Percentiles rank a stretch among this genome's conserved stretches.
phyloP scores from a whole-genome alignment of 2,329 filamentous ascomycete species.

The Didymella pinodella region DNA sequence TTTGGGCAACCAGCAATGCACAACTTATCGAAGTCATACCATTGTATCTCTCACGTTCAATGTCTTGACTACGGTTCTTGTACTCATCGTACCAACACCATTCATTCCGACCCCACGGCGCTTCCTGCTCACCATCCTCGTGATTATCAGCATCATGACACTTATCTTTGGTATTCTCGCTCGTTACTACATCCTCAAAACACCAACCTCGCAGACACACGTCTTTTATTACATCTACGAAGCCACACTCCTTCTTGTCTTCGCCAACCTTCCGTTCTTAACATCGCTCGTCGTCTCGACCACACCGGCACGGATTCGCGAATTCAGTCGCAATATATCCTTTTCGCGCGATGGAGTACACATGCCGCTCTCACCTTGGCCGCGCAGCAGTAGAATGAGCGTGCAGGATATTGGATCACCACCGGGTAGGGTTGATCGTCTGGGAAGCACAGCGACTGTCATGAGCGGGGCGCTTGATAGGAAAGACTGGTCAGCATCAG shows the following conservation, averaged over 20 bases:
- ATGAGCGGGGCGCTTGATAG: neutral
- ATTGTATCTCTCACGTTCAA: slow-evolving; percentile 21
- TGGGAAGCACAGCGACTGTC: slow-evolving; percentile 4
- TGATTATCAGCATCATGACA: slow-evolving; percentile 28
- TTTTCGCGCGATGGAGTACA: slow-evolving; percentile 17
- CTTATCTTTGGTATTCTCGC: slow-evolving; percentile 29
- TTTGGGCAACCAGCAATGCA: slow-evolving; percentile 26
- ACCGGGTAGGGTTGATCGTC: neutral
- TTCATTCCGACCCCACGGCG: slow-evolving; percentile 42
- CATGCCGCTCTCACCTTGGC: slow-evolving; percentile 29
- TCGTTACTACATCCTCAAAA: slow-evolving; percentile 24
- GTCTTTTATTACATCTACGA: slow-evolving; percentile 32
- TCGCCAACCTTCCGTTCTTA: slow-evolving; percentile 43
- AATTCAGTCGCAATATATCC: slow-evolving; percentile 21
- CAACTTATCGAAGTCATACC: slow-evolving; percentile 30
- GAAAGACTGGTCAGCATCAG: neutral
- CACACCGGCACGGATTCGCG: slow-evolving; percentile 25
- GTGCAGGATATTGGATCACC: slow-evolving; percentile 1
- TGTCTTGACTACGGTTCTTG: slow-evolving; percentile 27
- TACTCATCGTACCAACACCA: slow-evolving; percentile 34
- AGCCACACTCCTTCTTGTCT: slow-evolving; percentile 28
- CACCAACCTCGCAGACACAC: slow-evolving; percentile 13
- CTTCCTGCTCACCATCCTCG: slow-evolving; percentile 31
- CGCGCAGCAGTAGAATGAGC: slow-evolving; percentile 21
- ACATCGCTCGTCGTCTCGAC: slow-evolving; percentile 33